These are phyloP conservation scores for Pontederia paniculata DNA, from an alignment of 176 grass and related monocot species.

Conservation along the genomic window DNA sequence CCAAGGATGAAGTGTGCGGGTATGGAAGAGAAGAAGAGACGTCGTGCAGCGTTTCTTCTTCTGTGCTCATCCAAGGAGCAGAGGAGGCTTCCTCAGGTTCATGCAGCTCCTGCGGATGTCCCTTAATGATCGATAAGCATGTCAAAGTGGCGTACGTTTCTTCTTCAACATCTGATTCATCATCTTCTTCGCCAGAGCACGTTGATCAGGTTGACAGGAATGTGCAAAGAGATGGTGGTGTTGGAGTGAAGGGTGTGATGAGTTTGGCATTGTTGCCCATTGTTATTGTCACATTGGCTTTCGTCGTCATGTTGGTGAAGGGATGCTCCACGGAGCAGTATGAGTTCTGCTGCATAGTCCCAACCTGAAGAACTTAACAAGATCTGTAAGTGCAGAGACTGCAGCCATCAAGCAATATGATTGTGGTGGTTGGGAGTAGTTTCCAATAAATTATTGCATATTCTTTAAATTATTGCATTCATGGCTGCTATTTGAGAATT, in stretches of 20 bases:
- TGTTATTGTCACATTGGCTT: not conserved
- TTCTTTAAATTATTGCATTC: too few relatives aligned
- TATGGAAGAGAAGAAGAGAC: not conserved
- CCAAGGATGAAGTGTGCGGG: not conserved
- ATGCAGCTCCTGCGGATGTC: not conserved
- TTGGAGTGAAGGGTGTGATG: not conserved
- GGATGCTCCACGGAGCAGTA: not conserved
- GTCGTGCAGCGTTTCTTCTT: not conserved
- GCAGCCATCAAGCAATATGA: too few relatives aligned
- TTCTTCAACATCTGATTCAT: not conserved
- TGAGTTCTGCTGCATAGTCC: not conserved
- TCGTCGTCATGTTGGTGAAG: not conserved
- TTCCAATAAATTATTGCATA: too few relatives aligned
- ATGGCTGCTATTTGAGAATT: too few relatives aligned
- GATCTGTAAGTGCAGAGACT: not conserved
- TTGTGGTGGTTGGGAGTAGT: too few relatives aligned
- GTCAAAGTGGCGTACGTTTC: not conserved
- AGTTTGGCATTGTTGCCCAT: not conserved
- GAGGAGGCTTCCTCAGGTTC: not conserved
- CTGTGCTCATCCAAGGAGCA: not conserved
- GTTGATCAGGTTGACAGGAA: not conserved
- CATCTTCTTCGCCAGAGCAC: slow-evolving; percentile 1
- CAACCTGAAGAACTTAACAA: not conserved
- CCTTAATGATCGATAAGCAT: not conserved
- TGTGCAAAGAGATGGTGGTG: not conserved